A percentile compares a stretch with the other conserved stretches of the same genome.
Evolutionary conservation across 2,329 filamentous ascomycete species (phyloP).

Genomic region (Trichoderma asperellum): DNA sequence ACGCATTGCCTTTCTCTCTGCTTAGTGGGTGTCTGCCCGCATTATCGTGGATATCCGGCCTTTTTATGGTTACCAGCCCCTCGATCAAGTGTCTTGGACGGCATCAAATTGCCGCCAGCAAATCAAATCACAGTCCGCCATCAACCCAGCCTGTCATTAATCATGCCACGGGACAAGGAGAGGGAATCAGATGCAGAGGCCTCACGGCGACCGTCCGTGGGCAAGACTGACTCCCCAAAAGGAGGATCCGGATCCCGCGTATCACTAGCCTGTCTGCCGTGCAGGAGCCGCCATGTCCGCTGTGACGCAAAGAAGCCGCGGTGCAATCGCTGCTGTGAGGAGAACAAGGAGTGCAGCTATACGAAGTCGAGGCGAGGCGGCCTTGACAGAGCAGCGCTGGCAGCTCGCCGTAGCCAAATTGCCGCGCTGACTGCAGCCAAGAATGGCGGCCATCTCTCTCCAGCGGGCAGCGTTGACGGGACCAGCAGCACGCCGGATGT

Average conservation of each 20-base stretch:
- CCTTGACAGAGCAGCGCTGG: conserved; percentile 39
- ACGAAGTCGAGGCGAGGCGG: conserved; percentile 55
- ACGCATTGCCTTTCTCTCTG: background rate
- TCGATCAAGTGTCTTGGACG: background rate
- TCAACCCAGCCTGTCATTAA: background rate
- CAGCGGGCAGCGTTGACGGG: background rate
- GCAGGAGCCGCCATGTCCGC: conserved; percentile 55
- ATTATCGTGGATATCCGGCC: conserved; percentile 19
- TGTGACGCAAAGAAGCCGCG: conserved; percentile 55
- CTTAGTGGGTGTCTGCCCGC: conserved; percentile 6
- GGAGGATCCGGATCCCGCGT: conserved; percentile 31
- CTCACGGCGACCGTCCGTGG: background rate
- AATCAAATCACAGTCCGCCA: background rate
- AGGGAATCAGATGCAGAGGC: background rate
- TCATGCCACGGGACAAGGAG: background rate
- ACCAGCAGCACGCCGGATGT: background rate
- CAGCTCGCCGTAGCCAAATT: conserved; percentile 37
- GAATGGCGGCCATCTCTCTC: background rate
- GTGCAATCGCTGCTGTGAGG: conserved; percentile 50
- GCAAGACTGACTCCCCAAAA: background rate
- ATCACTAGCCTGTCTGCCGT: conserved; percentile 54
- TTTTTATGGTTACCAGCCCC: background rate
- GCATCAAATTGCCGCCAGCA: conserved; percentile 21
- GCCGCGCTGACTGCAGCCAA: conserved; percentile 23
- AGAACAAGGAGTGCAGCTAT: conserved; percentile 53